Base-by-base conservation (phyloP, 2,329 filamentous ascomycete genomes). In the Alternaria burnsii region DNA sequence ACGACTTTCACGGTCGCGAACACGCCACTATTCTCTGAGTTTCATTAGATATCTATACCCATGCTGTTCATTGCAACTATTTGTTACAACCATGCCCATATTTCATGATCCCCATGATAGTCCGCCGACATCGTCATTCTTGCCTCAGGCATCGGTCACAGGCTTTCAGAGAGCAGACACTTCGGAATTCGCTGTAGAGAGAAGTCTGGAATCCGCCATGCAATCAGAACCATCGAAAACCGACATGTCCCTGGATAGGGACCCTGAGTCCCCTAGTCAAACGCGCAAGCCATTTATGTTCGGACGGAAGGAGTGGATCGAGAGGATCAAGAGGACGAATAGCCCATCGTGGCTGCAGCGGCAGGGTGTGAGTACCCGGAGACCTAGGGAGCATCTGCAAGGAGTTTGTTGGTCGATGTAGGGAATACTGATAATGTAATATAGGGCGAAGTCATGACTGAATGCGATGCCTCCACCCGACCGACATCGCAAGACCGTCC, bases 281-380 rank as follows among this genome's bases (percentile, higher is more conserved):
- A 63, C 57, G 26, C 62, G 61, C 44, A 73, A 67, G 56, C 65
- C 76, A n/a, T 57, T 66, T 16, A 61, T 65, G 42, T 71, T 81
- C 47, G 88, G 93, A 76, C 86, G 94, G 65, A 88, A 88, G 58
- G 90, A 94, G 77, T 82, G 97, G 70, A 97, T 98, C 58, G 87
- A 93, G 78, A 86, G 89, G 66, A 85, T 97, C 67, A 97, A 97
- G 81, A 88, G 87, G 76, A 88, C 88, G 32, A 89, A 93, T 78
- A 91, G 88, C 71, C 89, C 91, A 38, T 87, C 88, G 5, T 95
- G 92, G 92, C 82, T 89, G 40, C 86, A 72, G 26, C 55, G 61
- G 74, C 85, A 85, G 71, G 85, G 86, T 82, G 89, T 85, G 61
- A 71, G 73, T 75, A 53, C 16, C 26, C 10, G 18, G 14, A 22